Evolutionary conservation across 805 yeast species (phyloP), one percentile per base, ranked within the genome.

Genomic region (Metschnikowia baotianmanensis): DNA sequence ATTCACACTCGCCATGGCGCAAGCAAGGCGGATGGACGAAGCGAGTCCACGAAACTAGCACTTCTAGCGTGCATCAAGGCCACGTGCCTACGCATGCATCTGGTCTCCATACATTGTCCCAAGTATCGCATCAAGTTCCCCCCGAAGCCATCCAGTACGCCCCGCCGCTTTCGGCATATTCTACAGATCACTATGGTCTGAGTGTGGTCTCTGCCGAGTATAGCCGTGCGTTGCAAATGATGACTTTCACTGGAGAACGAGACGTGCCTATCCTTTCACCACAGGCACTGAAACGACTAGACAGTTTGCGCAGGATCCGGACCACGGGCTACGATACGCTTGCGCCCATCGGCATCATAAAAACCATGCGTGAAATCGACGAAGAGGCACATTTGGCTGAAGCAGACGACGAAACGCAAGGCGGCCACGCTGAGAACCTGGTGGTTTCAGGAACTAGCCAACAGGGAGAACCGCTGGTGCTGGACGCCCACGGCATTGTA

Each of bases 141-240:
- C 29, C 45, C 9, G 52, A 46, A 19, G 50, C 52, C 20, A 29
- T 43, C 18, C 50, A 46, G 26, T 66, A 58, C 45, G 78, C 78
- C 1, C 82, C 82, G 2, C 80, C 83, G 7, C 55, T 78, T 17
- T 69, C 76, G 15, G 77, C 80, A 2, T 78, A 77, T 50, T 69
- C 79, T 0, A 68, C 81, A 3, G 76, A 72, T 16, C 59, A 63
- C 41, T 56, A 51, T 21, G 62, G 55, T 16, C 56, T 48, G 38
- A 43, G 40, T 20, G 38, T 34, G n/a, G 43, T 37, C 16, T 44
- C 10, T 46, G 45, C 56, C n/a, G 59, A 56, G 22, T 58, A 53
- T 40, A 57, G 51, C 21, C 51, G 55, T 19, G 53, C 51, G 17
- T 45, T 47, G 28, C 55, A 53, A 30, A 29, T 41, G 39, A 45